phyloP scores from a whole-genome alignment of 345 rosid species.

The sweet orange (Citrus sinensis) region DNA sequence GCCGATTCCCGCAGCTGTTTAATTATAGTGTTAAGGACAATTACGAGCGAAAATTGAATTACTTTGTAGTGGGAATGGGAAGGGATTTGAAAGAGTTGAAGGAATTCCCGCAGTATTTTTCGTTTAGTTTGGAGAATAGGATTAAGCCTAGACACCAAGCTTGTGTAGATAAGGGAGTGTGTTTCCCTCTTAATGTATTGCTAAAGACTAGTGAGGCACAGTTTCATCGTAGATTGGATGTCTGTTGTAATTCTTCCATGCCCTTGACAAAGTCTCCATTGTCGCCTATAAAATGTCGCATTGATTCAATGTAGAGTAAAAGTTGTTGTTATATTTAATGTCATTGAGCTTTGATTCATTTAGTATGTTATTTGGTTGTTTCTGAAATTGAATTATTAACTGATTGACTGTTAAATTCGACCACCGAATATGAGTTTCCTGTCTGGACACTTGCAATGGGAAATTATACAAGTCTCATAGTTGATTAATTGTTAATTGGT shows the following conservation, averaged over 20 bases:
- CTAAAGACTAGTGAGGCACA: constrained; percentile 57
- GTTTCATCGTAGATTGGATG: constrained; percentile 56
- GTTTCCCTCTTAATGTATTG: constrained; percentile 57
- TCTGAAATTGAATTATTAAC: too few relatives aligned
- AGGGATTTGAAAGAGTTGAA: constrained; percentile 74
- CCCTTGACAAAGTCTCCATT: constrained; percentile 59
- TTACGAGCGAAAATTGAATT: constrained; percentile 64
- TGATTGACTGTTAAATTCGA: background rate
- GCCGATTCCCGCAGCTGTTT: constrained; percentile 79
- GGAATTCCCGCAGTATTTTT: constrained; percentile 84
- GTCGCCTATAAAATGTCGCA: constrained; percentile 40
- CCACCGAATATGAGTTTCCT: background rate
- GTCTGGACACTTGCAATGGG: background rate
- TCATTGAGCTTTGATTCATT: background rate
- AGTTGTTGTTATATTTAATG: background rate
- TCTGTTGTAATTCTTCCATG: constrained; percentile 63
- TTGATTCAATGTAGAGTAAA: constrained; percentile 30
- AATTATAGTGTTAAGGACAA: constrained; percentile 65
- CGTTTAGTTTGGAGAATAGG: constrained; percentile 83
- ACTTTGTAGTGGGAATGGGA: constrained; percentile 77
- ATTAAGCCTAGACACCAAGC: constrained; percentile 73
- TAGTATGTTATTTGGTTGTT: too few relatives aligned
- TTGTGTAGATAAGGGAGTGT: constrained; percentile 69
- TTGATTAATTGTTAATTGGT: background rate
- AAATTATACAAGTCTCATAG: background rate